Percentiles rank a stretch among this genome's conserved stretches.
These are phyloP conservation scores for Aspergillus ruber DNA, from an alignment of 2,329 filamentous ascomycete genomes.

Conservation along the genomic window DNA sequence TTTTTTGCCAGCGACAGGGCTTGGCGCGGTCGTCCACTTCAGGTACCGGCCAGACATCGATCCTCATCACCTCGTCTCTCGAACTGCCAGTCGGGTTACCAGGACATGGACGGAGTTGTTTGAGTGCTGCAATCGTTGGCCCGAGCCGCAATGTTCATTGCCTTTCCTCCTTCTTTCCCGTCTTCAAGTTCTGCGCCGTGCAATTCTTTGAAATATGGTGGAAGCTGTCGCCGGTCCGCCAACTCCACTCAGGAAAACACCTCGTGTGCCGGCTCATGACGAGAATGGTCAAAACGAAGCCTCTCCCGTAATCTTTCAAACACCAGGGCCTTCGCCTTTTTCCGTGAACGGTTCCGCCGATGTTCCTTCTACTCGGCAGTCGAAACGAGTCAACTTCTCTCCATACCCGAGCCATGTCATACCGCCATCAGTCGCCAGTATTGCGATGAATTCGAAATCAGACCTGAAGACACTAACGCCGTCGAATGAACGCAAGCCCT, in stretches of 20 bases:
- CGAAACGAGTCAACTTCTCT: slow-evolving; percentile 59
- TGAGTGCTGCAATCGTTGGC: slow-evolving; percentile 6
- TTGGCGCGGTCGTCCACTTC: slow-evolving; percentile 13
- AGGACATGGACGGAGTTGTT: slow-evolving; percentile 15
- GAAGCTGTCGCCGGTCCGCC: slow-evolving; percentile 47
- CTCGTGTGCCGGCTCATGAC: slow-evolving; percentile 17
- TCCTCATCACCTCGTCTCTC: not conserved
- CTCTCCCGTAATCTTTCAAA: slow-evolving; percentile 25
- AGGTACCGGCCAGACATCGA: not conserved
- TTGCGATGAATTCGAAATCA: slow-evolving; percentile 29
- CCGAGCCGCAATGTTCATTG: slow-evolving; percentile 24
- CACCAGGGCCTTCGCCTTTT: slow-evolving; percentile 40
- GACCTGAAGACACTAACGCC: slow-evolving; percentile 43
- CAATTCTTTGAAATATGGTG: slow-evolving; percentile 31
- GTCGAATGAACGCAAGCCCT: slow-evolving; percentile 47
- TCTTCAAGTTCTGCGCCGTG: slow-evolving; percentile 9
- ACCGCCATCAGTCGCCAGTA: slow-evolving; percentile 31
- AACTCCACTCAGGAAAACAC: slow-evolving; percentile 46
- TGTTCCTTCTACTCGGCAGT: slow-evolving; percentile 30
- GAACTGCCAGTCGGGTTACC: slow-evolving; percentile 2
- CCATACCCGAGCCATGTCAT: slow-evolving; percentile 52
- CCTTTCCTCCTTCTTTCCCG: slow-evolving; percentile 9
- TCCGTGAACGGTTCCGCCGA: slow-evolving; percentile 31
- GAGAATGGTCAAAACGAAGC: slow-evolving; percentile 35
- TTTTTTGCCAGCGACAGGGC: slow-evolving; percentile 7